Evolutionary conservation across 2,329 filamentous ascomycete genomes (phyloP), one percentile per base, ranked within the genome.

Genomic region (Hypoxylon sp.): DNA sequence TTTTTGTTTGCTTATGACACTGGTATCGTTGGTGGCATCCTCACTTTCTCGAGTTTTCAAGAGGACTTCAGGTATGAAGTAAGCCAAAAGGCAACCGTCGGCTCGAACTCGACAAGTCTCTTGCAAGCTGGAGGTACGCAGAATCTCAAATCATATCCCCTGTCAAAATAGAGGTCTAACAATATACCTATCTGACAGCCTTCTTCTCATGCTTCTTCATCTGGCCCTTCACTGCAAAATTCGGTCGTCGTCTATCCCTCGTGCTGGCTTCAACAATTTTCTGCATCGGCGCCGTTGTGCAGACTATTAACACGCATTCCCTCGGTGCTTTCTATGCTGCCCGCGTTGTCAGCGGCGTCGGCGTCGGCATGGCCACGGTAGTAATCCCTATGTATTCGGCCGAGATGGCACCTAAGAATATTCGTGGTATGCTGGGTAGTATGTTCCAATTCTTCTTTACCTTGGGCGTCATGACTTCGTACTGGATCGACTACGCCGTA

Each of bases 401-500:
- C 21, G 83, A 85, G 75, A 82, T 83, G 79, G 79, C 82, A 0
- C 85, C 85, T 15, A 84, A 83, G 57, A 73, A 82, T 19, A 79
- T 84, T 39, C 80, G 83, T 37, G 83, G 82, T 10, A 74, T 55
- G 32, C 21, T 68, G 3, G 62, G 65, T 35, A 79, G 77, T 69
- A 78, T 83, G 74, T 84, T 84, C 68, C 82, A 84, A 69, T 80
- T 81, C 74, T 81, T 83, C 72, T 81, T 82, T 67, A 82, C 81
- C 4, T 74, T 81, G 3, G 82, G 82, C 17, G 80, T 82, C 19
- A 78, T 82, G 66, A 79, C 78, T 6, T 77, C 76, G 37, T 82
- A 83, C 73, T 82, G 82, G 79, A 72, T 86, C 21, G 83, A 84
- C 64, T 86, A 86, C 56, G 85, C 78, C 4, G 83, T 84, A 4